Evolutionary conservation across 768 basidiomycete genomes (phyloP), one percentile per base, ranked within the genome.

Genomic region (Suillus subluteus): DNA sequence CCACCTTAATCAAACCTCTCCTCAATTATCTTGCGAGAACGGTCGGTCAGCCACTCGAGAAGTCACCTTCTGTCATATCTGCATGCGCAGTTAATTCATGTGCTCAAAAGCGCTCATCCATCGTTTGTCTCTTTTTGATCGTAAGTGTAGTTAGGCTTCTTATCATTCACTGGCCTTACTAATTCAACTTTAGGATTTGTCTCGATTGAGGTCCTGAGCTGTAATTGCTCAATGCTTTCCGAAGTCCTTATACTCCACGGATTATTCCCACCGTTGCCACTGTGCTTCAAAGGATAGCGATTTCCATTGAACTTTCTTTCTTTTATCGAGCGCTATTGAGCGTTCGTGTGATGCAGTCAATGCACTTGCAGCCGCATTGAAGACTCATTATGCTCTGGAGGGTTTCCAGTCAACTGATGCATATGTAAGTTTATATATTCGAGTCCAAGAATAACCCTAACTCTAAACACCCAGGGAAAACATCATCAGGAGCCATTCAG

Each of bases 181-280:
- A 44, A 46, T 11, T 46, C 21, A 38, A 38, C 32, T 12, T 12
- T 9, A 46, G 21, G 44, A 46, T 46, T 46, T 46, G 44, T 46
- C 44, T 46, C 44, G 9, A 46, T 7, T 11, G 70, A 0, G 67
- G 75, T n/a, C 65, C 44, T 46, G n/a, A 71, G 1, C 77, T 81
- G 4, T 67, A 16, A 38, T 38, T 38, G 38, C 38, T 38, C 38
- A 11, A 38, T 3, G 12, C 11, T 38, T 12, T 12, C 38, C 2
- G 2, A 38, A 38, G 38, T 38, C 12, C 38, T 38, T 12, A 38
- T 38, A 9, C 38, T 11, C 12, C 38, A 38, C 9, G 38, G 38
- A 9, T 38, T 38, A 38, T 38, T 38, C 12, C 38, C 38, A 9
- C n/a, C n/a, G n/a, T n/a, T n/a, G n/a, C n/a, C n/a, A 38, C 38